phyloP scores from a whole-genome alignment of 768 basidiomycete genomes.

The Cubamyces sp. region DNA sequence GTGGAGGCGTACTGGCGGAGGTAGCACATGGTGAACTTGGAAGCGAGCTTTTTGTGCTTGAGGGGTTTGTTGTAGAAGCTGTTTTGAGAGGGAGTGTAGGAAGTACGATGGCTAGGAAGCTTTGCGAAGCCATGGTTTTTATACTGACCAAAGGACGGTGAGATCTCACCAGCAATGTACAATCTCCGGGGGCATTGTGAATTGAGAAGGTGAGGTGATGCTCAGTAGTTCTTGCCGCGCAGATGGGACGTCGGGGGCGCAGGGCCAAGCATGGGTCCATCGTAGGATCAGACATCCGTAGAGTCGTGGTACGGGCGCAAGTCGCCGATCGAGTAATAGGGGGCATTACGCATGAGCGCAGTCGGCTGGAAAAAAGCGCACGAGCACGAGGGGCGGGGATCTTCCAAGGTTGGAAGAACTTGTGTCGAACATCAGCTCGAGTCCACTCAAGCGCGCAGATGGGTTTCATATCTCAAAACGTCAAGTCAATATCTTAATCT shows the following conservation, averaged over 20 bases:
- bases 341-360: not conserved
- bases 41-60: not conserved
- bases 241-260: not conserved
- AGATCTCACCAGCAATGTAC: not conserved
- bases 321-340: not conserved
- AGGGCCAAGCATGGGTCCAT: not conserved
- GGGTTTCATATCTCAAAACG: not conserved
- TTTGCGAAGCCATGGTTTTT: not conserved
- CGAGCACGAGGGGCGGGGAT: not conserved
- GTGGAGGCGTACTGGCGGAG: conserved; percentile 29
- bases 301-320: conserved; percentile 6
- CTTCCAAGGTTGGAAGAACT: not conserved
- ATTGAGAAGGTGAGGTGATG: conserved; percentile 11
- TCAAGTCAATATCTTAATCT: not conserved
- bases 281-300: not conserved
- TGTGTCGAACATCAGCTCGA: not conserved
- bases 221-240: conserved; percentile 1
- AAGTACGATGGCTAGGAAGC: not conserved
- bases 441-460: not conserved
- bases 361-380: not conserved
- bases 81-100: not conserved
- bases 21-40: conserved; percentile 28
- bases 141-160: conserved; percentile 6
- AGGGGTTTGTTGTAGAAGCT: not conserved
- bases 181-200: not conserved